Conservation (phyloP, 2,329 filamentous ascomycete genomes). For the Aspergillus sp. region DNA sequence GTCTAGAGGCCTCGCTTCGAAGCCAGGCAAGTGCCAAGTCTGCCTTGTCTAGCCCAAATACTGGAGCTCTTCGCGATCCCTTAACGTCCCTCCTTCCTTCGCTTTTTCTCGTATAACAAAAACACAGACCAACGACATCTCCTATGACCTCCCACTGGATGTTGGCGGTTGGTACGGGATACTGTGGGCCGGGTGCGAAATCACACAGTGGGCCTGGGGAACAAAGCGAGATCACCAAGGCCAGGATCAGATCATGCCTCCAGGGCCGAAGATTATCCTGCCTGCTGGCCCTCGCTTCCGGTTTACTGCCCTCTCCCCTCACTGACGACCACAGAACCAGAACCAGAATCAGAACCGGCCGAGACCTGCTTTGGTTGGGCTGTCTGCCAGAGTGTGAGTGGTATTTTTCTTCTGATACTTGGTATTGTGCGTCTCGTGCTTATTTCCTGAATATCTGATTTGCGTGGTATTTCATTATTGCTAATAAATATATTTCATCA, state of each 20-base stretch:
- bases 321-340: not conserved
- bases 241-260: not conserved
- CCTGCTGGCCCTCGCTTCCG: not conserved
- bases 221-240: not conserved
- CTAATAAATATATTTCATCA: not conserved
- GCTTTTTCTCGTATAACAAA: no score
- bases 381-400: not conserved
- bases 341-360: not conserved
- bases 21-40: no score
- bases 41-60: no score
- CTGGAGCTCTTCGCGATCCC: no score
- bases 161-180: not conserved
- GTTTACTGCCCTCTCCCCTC: not conserved
- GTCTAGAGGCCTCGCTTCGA: no score
- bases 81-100: no score
- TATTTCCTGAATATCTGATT: not conserved
- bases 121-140: no score
- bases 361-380: not conserved
- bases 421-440: no score
- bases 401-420: not conserved
- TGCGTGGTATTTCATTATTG: not conserved
- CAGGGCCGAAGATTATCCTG: not conserved
- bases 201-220: conserved; percentile 1
- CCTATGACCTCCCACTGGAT: no score
- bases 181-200: not conserved